Conservation (phyloP, 805 yeast species). For the Cyberlindnera nakhonratchasimensis region DNA sequence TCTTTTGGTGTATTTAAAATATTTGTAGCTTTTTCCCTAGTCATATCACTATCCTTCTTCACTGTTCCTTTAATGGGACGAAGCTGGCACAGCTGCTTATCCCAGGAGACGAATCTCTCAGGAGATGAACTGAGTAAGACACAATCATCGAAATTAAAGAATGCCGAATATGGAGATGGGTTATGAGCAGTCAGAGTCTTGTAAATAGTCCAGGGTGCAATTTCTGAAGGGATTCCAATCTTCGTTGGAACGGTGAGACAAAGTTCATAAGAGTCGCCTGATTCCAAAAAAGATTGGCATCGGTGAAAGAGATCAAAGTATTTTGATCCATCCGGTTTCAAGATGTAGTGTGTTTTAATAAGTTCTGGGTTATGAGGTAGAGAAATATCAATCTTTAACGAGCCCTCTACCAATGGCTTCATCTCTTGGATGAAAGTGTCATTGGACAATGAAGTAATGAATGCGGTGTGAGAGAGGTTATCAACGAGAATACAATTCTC, state of each 20-base stretch:
- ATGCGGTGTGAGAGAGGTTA: constrained; percentile 42
- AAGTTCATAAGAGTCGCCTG: constrained; percentile 92
- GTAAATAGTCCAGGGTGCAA: constrained; percentile 76
- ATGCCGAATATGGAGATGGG: constrained; percentile 93
- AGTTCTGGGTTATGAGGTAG: neutral
- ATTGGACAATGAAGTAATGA: constrained; percentile 45
- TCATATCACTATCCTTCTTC: constrained; percentile 53
- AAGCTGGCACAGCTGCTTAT: constrained; percentile 56
- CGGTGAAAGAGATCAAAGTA: constrained; percentile 54
- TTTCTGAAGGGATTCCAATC: constrained; percentile 45
- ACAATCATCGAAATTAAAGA: constrained; percentile 59
- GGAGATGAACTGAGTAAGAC: constrained; percentile 84
- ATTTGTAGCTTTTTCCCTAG: constrained; percentile 53
- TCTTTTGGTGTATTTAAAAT: constrained; percentile 84
- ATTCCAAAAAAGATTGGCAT: constrained; percentile 64
- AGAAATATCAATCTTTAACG: neutral
- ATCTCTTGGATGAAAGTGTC: constrained; percentile 17
- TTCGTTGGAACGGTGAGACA: constrained; percentile 80
- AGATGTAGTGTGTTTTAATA: constrained; percentile 24
- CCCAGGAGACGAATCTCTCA: constrained; percentile 87
- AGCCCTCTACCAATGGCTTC: constrained; percentile 16
- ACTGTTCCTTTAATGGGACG: constrained; percentile 98
- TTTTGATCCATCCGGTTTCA: constrained; percentile 46
- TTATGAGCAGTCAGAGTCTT: constrained; percentile 65
- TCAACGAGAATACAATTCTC: constrained; percentile 62